These are phyloP conservation scores for Zasmidium angulare DNA, from an alignment of 2,329 filamentous ascomycete species.

Conservation along the genomic window DNA sequence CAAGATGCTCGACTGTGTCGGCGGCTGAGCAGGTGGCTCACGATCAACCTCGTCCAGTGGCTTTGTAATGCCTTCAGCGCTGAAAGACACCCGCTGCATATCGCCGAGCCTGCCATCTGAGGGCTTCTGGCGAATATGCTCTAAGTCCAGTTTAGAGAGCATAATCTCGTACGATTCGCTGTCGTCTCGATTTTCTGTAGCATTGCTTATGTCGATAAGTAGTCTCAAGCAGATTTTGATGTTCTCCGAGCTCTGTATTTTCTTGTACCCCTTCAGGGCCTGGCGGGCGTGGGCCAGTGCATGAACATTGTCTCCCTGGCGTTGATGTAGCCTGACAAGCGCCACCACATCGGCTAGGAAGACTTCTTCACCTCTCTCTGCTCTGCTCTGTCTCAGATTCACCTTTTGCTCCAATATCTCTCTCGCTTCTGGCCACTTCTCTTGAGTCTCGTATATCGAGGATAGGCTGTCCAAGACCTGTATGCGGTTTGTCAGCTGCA, in stretches of 20 bases:
- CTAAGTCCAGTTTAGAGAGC: background rate
- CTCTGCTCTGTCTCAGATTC: background rate
- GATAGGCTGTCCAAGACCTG: background rate
- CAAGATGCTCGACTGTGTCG: too few relatives aligned
- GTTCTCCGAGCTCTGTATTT: background rate
- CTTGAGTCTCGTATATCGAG: background rate
- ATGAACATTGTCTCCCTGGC: background rate
- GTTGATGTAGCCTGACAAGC: background rate
- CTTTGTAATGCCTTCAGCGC: too few relatives aligned
- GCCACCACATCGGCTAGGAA: background rate
- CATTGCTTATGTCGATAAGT: background rate
- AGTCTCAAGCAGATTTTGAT: background rate
- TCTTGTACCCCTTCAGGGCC: constrained; percentile 4
- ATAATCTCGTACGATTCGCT: background rate
- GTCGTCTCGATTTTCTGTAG: background rate
- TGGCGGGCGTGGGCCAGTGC: constrained; percentile 2
- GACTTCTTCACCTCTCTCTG: background rate
- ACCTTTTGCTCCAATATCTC: background rate
- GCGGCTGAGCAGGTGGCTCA: too few relatives aligned
- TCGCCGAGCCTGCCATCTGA: too few relatives aligned
- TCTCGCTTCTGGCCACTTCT: background rate
- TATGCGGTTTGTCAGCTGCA: too few relatives aligned
- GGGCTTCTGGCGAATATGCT: too few relatives aligned
- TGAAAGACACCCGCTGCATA: too few relatives aligned
- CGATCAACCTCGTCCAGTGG: too few relatives aligned